Conservation (phyloP, 208 protist species). For the Crithidia brevicula region DNA sequence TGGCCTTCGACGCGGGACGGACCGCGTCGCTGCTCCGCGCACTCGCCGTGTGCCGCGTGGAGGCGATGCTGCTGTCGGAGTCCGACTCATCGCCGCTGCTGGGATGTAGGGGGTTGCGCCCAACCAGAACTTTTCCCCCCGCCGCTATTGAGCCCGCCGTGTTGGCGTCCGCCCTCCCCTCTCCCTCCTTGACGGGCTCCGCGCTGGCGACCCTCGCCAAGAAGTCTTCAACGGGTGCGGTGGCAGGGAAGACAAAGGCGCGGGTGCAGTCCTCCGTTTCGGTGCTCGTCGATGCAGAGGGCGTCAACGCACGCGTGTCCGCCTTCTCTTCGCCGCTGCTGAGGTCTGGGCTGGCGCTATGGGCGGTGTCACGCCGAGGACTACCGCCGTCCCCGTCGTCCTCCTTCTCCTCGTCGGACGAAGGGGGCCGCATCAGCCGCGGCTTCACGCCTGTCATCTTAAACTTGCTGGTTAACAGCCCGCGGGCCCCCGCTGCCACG, state of each 20-base stretch:
- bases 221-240: not conserved
- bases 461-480: constrained; percentile 10
- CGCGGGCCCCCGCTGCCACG: not conserved
- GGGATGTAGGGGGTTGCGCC: not conserved
- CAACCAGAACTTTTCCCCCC: not conserved
- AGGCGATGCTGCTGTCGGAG: constrained; percentile 13
- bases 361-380: too few species aligned
- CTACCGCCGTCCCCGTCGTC: not conserved
- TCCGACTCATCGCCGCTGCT: constrained; percentile 9
- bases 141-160: not conserved
- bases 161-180: not conserved
- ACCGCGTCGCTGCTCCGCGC: constrained; percentile 6
- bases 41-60: constrained; percentile 3
- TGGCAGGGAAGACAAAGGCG: not conserved
- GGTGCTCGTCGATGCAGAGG: not conserved
- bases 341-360: not conserved
- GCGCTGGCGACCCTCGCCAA: not conserved
- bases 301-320: not conserved
- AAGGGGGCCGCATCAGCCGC: constrained; percentile 13
- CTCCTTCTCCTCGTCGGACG: not conserved
- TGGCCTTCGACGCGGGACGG: not conserved
- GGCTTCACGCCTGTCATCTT: constrained; percentile 1
- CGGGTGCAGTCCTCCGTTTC: not conserved
- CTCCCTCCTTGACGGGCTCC: not conserved
- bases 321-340: not conserved